These are phyloP conservation scores for Proliferodiscus dingleyae DNA, from an alignment of 2,329 filamentous ascomycete genomes.

Conservation along the genomic window DNA sequence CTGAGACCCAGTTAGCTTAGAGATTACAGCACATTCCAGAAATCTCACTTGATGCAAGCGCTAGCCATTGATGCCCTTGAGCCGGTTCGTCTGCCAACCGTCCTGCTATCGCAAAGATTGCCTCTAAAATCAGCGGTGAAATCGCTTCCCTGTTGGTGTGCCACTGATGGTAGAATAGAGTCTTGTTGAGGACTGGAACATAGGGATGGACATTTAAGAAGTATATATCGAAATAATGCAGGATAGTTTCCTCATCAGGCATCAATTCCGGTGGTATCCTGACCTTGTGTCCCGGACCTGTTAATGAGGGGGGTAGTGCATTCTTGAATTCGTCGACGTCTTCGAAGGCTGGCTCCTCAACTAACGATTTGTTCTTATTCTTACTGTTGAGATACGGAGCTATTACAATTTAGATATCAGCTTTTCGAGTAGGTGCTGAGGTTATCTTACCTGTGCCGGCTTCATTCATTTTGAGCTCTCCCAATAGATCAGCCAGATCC, in stretches of 20 bases:
- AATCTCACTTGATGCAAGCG: conserved; percentile 69
- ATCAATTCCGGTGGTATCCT: conserved; percentile 90
- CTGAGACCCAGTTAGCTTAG: conserved; percentile 42
- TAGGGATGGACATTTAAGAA: conserved; percentile 91
- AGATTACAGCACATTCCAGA: neutral
- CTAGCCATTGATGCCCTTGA: conserved; percentile 88
- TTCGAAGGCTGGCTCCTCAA: conserved; percentile 61
- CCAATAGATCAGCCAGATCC: conserved; percentile 74
- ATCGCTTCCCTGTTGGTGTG: conserved; percentile 75
- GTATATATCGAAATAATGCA: conserved; percentile 85
- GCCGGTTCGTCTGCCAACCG: conserved; percentile 77
- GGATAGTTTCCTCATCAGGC: conserved; percentile 76
- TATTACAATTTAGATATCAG: conserved; percentile 31
- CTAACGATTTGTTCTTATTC: conserved; percentile 38
- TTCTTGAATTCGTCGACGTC: conserved; percentile 70
- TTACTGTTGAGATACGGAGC: conserved; percentile 80
- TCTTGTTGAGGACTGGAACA: conserved; percentile 80
- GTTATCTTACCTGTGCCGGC: conserved; percentile 68
- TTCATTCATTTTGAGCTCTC: conserved; percentile 81
- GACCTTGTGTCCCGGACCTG: conserved; percentile 69
- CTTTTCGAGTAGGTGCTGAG: conserved; percentile 10
- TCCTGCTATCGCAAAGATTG: conserved; percentile 84
- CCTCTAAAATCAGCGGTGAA: conserved; percentile 83
- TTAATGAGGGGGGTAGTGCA: conserved; percentile 61
- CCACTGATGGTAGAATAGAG: conserved; percentile 86